Evolutionary conservation across 805 yeast species (phyloP).

Genomic region (Pichia insulana): DNA sequence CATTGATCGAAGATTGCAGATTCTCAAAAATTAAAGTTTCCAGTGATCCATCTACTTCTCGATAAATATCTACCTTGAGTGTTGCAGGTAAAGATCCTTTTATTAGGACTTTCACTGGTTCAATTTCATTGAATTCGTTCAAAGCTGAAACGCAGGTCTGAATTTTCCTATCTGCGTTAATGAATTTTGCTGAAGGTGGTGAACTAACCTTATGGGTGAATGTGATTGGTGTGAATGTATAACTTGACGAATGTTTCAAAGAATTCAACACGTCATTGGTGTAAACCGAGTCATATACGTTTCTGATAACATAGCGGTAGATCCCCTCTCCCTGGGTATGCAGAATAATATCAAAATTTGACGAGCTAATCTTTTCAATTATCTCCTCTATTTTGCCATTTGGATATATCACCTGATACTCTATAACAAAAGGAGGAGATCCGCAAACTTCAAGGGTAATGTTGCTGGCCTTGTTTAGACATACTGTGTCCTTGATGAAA

Average conservation of each 20-base stretch:
- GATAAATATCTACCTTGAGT: slow-evolving; percentile 48
- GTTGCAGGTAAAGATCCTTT: slow-evolving; percentile 68
- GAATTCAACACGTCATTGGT: slow-evolving; percentile 30
- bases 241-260: slow-evolving; percentile 16
- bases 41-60: slow-evolving; percentile 48
- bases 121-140: slow-evolving; percentile 23
- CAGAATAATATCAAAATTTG: slow-evolving; percentile 28
- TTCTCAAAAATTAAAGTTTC: slow-evolving; percentile 38
- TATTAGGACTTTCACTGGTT: slow-evolving; percentile 48
- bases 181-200: slow-evolving; percentile 46
- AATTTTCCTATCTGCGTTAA: slow-evolving; percentile 11
- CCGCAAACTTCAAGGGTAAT: slow-evolving; percentile 42
- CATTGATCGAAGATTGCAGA: slow-evolving; percentile 30
- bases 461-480: slow-evolving; percentile 20
- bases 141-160: slow-evolving; percentile 26
- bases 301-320: slow-evolving; percentile 51
- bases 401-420: slow-evolving; percentile 55
- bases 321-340: slow-evolving; percentile 44
- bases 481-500: slow-evolving; percentile 8
- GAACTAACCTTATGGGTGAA: slow-evolving; percentile 47
- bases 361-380: slow-evolving; percentile 39
- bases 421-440: slow-evolving; percentile 56
- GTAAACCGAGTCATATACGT: slow-evolving; percentile 60
- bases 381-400: slow-evolving; percentile 36
- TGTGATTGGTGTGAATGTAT: slow-evolving; percentile 26